These are phyloP conservation scores for Scytalidium sp. DNA, from an alignment of 2,329 filamentous ascomycete species.

Conservation along the genomic window DNA sequence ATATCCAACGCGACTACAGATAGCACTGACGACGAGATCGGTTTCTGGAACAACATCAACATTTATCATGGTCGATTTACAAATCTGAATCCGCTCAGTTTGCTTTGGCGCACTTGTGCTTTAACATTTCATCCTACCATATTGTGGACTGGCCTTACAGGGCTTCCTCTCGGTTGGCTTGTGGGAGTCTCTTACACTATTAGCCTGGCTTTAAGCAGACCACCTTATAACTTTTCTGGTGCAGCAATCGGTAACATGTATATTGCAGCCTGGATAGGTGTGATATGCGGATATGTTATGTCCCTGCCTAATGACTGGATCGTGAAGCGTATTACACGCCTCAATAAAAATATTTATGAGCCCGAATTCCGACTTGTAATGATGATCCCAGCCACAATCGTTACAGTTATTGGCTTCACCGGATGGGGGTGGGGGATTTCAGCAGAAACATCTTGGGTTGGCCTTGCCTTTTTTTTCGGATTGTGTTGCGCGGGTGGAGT, in stretches of 20 bases:
- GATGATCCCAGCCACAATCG: slow-evolving; percentile 19
- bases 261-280: slow-evolving; percentile 15
- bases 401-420: slow-evolving; percentile 31
- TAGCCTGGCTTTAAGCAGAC: no score
- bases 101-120: no score
- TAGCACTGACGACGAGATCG: no score
- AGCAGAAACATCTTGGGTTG: slow-evolving; percentile 26
- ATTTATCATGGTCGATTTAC: no score
- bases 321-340: slow-evolving; percentile 37
- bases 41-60: no score
- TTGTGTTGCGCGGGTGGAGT: slow-evolving; percentile 33
- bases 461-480: slow-evolving; percentile 32
- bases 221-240: slow-evolving; percentile 17
- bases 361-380: slow-evolving; percentile 30
- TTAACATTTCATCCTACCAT: no score
- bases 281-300: slow-evolving; percentile 6
- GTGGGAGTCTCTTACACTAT: no score
- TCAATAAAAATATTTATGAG: slow-evolving; percentile 27
- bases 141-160: no score
- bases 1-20: no score
- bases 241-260: slow-evolving; percentile 18
- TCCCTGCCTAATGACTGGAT: slow-evolving; percentile 29
- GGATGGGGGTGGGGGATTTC: slow-evolving; percentile 38
- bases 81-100: no score
- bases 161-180: no score